Evolutionary conservation across 805 yeast genomes (phyloP).

Genomic region (Ogataea dorogensis): DNA sequence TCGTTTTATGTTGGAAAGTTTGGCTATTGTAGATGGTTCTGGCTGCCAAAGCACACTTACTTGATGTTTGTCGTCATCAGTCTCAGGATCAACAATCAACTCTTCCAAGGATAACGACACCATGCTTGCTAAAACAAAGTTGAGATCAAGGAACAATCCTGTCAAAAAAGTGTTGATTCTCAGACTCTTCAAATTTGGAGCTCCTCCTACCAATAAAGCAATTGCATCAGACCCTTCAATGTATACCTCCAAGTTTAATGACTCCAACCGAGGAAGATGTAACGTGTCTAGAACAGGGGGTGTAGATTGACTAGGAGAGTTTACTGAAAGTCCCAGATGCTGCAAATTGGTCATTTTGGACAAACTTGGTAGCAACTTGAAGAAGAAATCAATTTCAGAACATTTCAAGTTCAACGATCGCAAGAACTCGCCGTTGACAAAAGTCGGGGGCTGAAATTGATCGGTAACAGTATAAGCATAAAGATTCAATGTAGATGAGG

Average conservation of each 20-base stretch:
- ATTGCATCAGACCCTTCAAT: constrained; percentile 7
- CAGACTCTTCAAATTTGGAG: constrained; percentile 2
- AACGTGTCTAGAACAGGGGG: background rate
- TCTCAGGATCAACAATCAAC: constrained; percentile 4
- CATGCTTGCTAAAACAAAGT: constrained; percentile 2
- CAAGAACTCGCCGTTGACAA: too few relatives aligned
- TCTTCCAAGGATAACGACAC: constrained; percentile 2
- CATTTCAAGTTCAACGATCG: constrained; percentile 3
- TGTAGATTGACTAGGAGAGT: constrained; percentile 8
- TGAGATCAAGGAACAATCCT: constrained; percentile 6
- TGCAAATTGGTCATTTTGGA: constrained; percentile 1
- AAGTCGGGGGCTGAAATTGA: too few relatives aligned
- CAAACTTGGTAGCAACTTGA: constrained; percentile 2
- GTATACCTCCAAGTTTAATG: constrained; percentile 3
- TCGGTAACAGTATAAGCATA: too few relatives aligned
- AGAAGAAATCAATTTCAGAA: constrained; percentile 5
- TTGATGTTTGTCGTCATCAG: constrained; percentile 14
- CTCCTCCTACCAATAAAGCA: constrained; percentile 5
- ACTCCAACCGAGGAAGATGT: constrained; percentile 6
- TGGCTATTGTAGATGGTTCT: constrained; percentile 2
- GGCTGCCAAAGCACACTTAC: constrained; percentile 15
- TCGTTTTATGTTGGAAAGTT: constrained; percentile 2
- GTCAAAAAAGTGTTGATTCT: constrained; percentile 5
- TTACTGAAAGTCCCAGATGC: constrained; percentile 6
- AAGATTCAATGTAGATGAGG: constrained; percentile 2